Evolutionary conservation across 805 yeast genomes (phyloP), one percentile per base, ranked within the genome.

Genomic region (Helenozyma rhizophorensis): DNA sequence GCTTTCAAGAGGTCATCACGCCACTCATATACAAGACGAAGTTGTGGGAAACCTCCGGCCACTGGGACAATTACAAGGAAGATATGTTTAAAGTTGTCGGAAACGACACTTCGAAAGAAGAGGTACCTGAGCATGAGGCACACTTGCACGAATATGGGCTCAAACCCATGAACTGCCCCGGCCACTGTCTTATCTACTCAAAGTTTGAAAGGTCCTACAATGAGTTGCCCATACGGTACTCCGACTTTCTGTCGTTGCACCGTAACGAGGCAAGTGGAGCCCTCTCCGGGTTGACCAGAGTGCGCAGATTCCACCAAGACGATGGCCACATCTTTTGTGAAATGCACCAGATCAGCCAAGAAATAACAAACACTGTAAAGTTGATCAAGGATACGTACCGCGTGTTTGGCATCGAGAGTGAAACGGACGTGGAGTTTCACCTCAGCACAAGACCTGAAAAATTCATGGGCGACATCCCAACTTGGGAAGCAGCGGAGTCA

Each of bases 301-400:
- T 93, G 3, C 74, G 98, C 37, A 69, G 96, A 42, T 93, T 93
- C 62, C 98, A 93, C 58, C 98, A 93, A 62, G 98, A 93, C 58
- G 98, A 93, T 56, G 97, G 97, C 6, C 98, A 93, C 50, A 89
- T 93, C 17, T 93, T 93, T 56, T 93, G 98, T 54, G 76, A 81
- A 2, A 68, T 73, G 22, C 77, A 72, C 6, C 98, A 93, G 60
- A 80, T 93, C 29, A 74, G 72, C 30, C 48, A 56, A 19, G 98
- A 93, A 53, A 88, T 93, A 30, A 50, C 68, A 8, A 73, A 76
- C 34, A 83, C 93, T 9, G 67, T 93, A 36, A 70, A 76, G 48
- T 65, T 93, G 50, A 75, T 93, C 33, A 82, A 80, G 48, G 72
- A 81, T 40, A 79, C 89, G 22, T 93, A 93, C 54, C 62, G 65